Conservation (phyloP, 331 rosid genomes). For the Pyracantha coccinea region DNA sequence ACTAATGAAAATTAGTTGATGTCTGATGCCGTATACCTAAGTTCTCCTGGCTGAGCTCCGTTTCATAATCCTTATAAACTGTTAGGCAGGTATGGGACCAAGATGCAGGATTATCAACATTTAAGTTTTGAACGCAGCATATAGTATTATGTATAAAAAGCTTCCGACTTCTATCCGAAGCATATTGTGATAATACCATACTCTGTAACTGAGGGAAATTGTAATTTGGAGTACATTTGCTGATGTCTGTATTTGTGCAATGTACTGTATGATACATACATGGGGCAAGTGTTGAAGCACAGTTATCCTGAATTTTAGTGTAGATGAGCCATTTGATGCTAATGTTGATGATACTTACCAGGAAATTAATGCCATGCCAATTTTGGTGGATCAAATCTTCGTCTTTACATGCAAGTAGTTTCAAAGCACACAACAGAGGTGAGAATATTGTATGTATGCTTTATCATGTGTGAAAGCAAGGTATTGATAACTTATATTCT, state of each 20-base stretch:
- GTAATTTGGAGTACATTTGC: neutral
- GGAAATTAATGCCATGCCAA: conserved; percentile 37
- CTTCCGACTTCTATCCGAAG: neutral
- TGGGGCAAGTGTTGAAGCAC: neutral
- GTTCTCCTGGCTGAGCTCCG: neutral
- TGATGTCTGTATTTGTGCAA: neutral
- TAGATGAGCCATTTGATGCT: neutral
- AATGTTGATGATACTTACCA: conserved; percentile 23
- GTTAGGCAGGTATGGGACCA: neutral
- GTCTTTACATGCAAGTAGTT: conserved; percentile 20
- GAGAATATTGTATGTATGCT: conserved; percentile 1
- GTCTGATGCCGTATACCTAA: neutral
- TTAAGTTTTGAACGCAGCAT: neutral
- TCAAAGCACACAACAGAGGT: conserved; percentile 35
- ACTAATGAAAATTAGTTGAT: too few species aligned
- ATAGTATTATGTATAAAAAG: neutral
- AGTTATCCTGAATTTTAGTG: neutral
- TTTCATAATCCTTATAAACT: neutral
- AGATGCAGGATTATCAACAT: neutral
- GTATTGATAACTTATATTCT: neutral
- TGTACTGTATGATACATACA: neutral
- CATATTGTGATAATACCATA: neutral
- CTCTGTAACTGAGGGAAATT: neutral
- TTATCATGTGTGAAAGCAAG: neutral
- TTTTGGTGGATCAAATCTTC: conserved; percentile 37